phyloP scores from a whole-genome alignment of 176 grass and related monocot species.

The Pontederia paniculata region DNA sequence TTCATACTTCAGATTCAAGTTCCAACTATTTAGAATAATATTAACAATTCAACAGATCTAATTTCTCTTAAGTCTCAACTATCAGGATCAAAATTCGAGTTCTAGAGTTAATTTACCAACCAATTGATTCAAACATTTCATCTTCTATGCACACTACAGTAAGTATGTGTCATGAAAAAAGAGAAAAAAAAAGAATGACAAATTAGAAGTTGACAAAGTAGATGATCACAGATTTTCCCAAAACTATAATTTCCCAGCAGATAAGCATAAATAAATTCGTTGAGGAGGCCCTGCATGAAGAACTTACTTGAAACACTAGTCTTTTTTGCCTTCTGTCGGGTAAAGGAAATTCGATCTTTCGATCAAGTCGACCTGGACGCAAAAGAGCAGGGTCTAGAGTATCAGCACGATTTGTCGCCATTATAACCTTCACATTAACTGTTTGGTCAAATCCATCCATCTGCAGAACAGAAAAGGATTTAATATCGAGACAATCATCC shows the following conservation, averaged over 20 bases:
- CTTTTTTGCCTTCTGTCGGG: slow-evolving; percentile 90
- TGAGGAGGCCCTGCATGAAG: not conserved
- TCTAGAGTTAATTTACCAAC: no score
- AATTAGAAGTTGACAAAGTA: no score
- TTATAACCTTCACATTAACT: slow-evolving; percentile 99
- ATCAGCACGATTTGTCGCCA: slow-evolving; percentile 93
- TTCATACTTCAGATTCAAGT: no score
- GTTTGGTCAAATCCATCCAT: slow-evolving; percentile 99
- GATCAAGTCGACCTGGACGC: slow-evolving; percentile 92
- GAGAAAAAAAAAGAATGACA: no score
- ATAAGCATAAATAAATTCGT: not conserved
- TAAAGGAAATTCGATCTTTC: slow-evolving; percentile 97
- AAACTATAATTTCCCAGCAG: not conserved
- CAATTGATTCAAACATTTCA: no score
- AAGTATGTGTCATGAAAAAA: no score
- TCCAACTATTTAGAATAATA: no score
- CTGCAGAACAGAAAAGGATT: slow-evolving; percentile 29
- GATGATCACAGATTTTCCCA: not conserved
- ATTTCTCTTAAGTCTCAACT: no score
- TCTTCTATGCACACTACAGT: no score
- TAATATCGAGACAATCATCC: no score
- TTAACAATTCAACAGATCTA: no score
- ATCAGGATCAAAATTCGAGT: no score
- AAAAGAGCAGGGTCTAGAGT: slow-evolving; percentile 91
- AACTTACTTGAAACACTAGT: slow-evolving; percentile 86